Evolutionary conservation across 2,329 filamentous ascomycete species (phyloP).

Genomic region (Penicillium rolfsii): DNA sequence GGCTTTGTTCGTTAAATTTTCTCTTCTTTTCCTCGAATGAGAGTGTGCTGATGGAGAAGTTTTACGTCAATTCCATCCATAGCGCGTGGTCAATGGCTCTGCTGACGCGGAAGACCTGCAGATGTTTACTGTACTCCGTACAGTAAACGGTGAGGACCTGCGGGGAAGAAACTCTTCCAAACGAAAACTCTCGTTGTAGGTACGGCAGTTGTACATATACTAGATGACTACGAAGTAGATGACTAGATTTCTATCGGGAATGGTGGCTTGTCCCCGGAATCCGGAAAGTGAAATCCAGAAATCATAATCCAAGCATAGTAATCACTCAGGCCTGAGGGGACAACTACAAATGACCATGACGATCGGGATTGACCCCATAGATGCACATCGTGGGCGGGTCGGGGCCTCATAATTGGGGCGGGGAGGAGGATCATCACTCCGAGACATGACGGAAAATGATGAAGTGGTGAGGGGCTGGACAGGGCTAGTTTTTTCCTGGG

Average conservation of each 20-base stretch:
- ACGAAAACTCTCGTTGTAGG: not conserved
- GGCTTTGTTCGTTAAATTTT: not conserved
- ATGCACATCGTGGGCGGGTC: not conserved
- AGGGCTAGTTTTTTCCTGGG: not conserved
- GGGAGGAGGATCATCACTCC: slow-evolving; percentile 9
- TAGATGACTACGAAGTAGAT: not conserved
- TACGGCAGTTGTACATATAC: not conserved
- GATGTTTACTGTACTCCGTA: not conserved
- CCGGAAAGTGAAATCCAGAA: not conserved
- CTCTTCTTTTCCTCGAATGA: slow-evolving; percentile 1
- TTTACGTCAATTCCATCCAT: not conserved
- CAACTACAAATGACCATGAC: not conserved
- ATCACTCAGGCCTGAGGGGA: no score
- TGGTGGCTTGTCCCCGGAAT: slow-evolving; percentile 1
- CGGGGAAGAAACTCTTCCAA: not conserved
- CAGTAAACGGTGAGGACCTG: not conserved
- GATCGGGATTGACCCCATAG: not conserved
- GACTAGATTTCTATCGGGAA: not conserved
- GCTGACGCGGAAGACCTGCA: slow-evolving; percentile 2
- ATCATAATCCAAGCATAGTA: no score
- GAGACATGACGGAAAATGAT: not conserved
- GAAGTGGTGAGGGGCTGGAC: not conserved
- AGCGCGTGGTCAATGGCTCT: not conserved
- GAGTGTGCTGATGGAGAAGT: not conserved
- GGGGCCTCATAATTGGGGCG: not conserved